Base-by-base conservation (phyloP, 2,329 filamentous ascomycete species). In the Venturia carpophila region DNA sequence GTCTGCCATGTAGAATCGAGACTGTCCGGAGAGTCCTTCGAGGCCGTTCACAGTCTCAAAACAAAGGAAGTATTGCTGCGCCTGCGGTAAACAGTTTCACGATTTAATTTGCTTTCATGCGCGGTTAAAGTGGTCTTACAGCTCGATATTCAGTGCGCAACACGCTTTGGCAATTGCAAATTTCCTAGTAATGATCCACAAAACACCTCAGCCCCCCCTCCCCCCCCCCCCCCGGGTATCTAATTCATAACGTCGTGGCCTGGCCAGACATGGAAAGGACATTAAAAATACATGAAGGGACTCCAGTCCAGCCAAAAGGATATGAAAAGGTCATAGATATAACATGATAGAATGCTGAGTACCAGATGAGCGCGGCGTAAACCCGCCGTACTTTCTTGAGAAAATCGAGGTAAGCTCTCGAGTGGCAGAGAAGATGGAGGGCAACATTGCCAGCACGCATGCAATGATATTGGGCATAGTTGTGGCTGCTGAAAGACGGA, bases 141-240 rank as follows among this genome's bases (percentile, higher is more conserved):
- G 6, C 30, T 34, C 30, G 30, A 34, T 34, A 34, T 6, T 3
- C 3, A 34, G 30, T 34, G 30, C 30, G 30, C 30, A 34, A 34
- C 30, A 34, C n/a, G n/a, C 30, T 34, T 34, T 3, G 30, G 30
- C 30, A 34, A n/a, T n/a, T n/a, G 37, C 52, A 39, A 37, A 10
- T 37, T 37, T 58, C 30, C 37, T 58, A 19, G 3, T 37, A 15
- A 58, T n/a, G n/a, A n/a, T n/a, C n/a, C n/a, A n/a, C n/a, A n/a
- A n/a, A n/a, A n/a, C n/a, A n/a, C n/a, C n/a, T n/a, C n/a, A n/a
- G n/a, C n/a, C n/a, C n/a, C n/a, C n/a, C n/a, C n/a, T n/a, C n/a
- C n/a, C n/a, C n/a, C n/a, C n/a, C n/a, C n/a, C n/a, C 52, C 52
- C n/a, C 52, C 52, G 27, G 52, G 52, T 58, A 58, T 58, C 52